A percentile compares a stretch with the other conserved stretches of the same genome.
phyloP scores from a whole-genome alignment of 2,329 filamentous ascomycete genomes.

The Penicillium decumbens region DNA sequence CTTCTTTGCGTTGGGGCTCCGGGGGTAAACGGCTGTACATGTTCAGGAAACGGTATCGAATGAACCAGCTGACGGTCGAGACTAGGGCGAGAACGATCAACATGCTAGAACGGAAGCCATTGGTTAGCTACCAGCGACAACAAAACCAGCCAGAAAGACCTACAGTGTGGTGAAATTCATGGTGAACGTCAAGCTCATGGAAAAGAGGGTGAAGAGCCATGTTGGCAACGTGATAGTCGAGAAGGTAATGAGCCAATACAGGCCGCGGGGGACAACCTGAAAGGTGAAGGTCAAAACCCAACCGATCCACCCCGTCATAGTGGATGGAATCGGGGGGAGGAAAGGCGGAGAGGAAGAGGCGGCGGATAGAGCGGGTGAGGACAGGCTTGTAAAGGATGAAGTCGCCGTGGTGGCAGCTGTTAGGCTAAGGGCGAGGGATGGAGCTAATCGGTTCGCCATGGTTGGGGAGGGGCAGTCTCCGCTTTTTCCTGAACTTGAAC shows the following conservation, averaged over 20 bases:
- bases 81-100: slow-evolving; percentile 71
- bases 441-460: slow-evolving; percentile 17
- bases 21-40: slow-evolving; percentile 93
- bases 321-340: slow-evolving; percentile 30
- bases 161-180: slow-evolving; percentile 98
- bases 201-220: slow-evolving; percentile 83
- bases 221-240: slow-evolving; percentile 84
- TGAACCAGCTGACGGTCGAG: slow-evolving; percentile 87
- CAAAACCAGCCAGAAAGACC: slow-evolving; percentile 28
- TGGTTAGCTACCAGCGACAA: slow-evolving; percentile 3
- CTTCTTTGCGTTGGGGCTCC: slow-evolving; percentile 92
- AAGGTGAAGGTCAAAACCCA: slow-evolving; percentile 48
- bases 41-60: slow-evolving; percentile 91
- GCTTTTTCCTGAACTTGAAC: slow-evolving; percentile 3
- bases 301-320: slow-evolving; percentile 45
- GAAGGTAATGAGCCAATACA: slow-evolving; percentile 79
- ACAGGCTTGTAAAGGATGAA: slow-evolving; percentile 4
- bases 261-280: slow-evolving; percentile 52
- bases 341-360: slow-evolving; percentile 26
- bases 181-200: slow-evolving; percentile 89
- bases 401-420: slow-evolving; percentile 7
- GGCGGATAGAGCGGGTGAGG: slow-evolving; percentile 16
- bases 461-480: slow-evolving; percentile 1
- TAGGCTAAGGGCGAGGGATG: slow-evolving; percentile 21
- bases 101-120: slow-evolving; percentile 49